Evolutionary conservation across 257 asterid genomes (phyloP).

Genomic region (Lantana camara): DNA sequence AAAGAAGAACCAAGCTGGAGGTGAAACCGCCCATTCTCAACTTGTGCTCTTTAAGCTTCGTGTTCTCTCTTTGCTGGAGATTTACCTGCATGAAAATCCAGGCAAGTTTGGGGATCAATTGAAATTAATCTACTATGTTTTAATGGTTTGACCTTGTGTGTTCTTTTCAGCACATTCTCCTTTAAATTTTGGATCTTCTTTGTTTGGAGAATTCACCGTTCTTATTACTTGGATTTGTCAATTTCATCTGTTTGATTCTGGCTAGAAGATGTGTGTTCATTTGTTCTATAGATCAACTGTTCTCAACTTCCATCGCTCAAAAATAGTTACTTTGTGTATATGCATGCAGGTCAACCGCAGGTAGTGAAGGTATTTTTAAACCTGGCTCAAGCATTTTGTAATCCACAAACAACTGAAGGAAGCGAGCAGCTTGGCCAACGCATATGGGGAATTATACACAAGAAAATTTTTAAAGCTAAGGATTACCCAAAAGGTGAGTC

Average conservation of each 20-base stretch:
- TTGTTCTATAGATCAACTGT: neutral
- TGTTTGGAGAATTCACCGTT: neutral
- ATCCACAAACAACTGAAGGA: conserved; percentile 87
- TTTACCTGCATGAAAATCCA: conserved; percentile 92
- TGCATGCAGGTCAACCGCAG: conserved; percentile 75
- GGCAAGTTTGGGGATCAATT: conserved; percentile 49
- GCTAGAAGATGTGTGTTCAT: neutral
- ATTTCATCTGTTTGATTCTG: neutral
- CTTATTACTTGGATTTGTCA: neutral
- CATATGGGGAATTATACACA: conserved; percentile 89
- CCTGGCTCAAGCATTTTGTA: conserved; percentile 78
- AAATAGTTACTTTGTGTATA: conserved; percentile 7
- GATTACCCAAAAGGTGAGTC: conserved; percentile 81
- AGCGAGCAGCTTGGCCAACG: conserved; percentile 97
- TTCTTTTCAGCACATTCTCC: neutral
- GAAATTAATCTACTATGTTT: neutral
- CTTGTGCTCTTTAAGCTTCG: conserved; percentile 96
- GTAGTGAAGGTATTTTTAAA: conserved; percentile 73
- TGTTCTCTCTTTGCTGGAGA: conserved; percentile 90
- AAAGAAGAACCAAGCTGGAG: conserved; percentile 79
- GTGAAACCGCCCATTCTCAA: conserved; percentile 97
- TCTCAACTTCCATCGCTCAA: neutral
- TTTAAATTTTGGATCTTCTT: neutral
- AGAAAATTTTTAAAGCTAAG: conserved; percentile 90
- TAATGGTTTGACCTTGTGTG: too few relatives aligned